These are phyloP conservation scores for Tylopilus plumbeoviolaceoides DNA, from an alignment of 768 basidiomycete genomes.

Conservation along the genomic window DNA sequence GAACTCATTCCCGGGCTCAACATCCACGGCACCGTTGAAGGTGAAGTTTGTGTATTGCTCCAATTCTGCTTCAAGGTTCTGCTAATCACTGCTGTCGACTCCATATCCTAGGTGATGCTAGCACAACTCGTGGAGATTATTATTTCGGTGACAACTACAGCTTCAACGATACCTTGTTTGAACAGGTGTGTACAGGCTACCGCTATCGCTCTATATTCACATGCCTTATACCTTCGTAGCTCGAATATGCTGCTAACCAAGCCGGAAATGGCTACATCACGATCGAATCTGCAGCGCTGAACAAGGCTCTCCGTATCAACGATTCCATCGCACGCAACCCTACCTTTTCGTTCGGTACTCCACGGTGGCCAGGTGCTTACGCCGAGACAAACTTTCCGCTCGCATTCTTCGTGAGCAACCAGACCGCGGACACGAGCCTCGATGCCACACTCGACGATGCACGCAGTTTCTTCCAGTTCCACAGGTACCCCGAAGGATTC, in stretches of 20 bases:
- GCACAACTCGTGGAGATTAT: constrained; percentile 22
- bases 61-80: too few species aligned
- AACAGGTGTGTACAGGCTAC: constrained; percentile 2
- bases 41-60: background rate
- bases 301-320: constrained; percentile 21
- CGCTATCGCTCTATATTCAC: background rate
- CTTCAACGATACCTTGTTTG: constrained; percentile 25
- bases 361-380: constrained; percentile 17
- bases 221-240: constrained; percentile 6
- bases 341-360: constrained; percentile 17
- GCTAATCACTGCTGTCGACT: background rate
- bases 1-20: constrained; percentile 17
- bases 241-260: constrained; percentile 13
- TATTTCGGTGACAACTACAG: constrained; percentile 26
- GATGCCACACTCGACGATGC: constrained; percentile 13
- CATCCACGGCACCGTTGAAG: constrained; percentile 24
- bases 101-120: constrained; percentile 17
- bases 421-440: constrained; percentile 16
- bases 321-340: constrained; percentile 26
- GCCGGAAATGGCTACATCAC: constrained; percentile 19
- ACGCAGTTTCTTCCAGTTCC: constrained; percentile 15
- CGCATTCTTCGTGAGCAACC: constrained; percentile 24
- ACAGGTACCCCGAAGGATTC: constrained; percentile 18
- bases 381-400: constrained; percentile 20
- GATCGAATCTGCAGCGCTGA: constrained; percentile 18